These are phyloP conservation scores for Drosera spatulata DNA, from an alignment of 179 eudicot species.

Conservation along the genomic window DNA sequence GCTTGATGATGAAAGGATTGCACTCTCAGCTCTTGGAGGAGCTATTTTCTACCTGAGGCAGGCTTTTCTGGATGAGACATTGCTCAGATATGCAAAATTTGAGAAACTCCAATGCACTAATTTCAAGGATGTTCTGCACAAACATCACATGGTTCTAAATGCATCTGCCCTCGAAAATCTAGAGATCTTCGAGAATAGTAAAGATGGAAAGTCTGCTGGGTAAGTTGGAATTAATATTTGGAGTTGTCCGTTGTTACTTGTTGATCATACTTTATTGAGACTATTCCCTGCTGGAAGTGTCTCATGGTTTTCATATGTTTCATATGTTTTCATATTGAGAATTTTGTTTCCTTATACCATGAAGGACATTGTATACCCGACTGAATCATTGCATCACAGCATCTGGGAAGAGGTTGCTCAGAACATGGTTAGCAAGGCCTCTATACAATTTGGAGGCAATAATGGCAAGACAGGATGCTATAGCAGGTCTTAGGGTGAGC, in stretches of 20 bases:
- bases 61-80: constrained; percentile 78
- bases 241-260: background rate
- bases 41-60: constrained; percentile 75
- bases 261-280: too few relatives aligned
- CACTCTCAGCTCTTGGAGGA: constrained; percentile 95
- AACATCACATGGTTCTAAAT: constrained; percentile 84
- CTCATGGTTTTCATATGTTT: background rate
- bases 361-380: constrained; percentile 74
- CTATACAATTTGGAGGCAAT: constrained; percentile 53
- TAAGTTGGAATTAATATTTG: constrained; percentile 13
- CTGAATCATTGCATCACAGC: constrained; percentile 84
- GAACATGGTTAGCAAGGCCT: constrained; percentile 94
- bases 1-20: constrained; percentile 47
- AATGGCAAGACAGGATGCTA: constrained; percentile 86
- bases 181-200: constrained; percentile 86
- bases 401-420: constrained; percentile 87
- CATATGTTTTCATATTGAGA: too few relatives aligned
- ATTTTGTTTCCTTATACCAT: background rate
- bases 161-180: constrained; percentile 90
- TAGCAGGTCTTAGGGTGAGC: constrained; percentile 67
- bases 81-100: constrained; percentile 85
- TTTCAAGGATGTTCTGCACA: constrained; percentile 38
- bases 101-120: constrained; percentile 78
- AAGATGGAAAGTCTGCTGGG: constrained; percentile 83
- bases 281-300: background rate